Percentiles rank a stretch among this genome's conserved stretches.
phyloP scores from a whole-genome alignment of 495 filamentous ascomycete species.

The Penicillium paxilli region DNA sequence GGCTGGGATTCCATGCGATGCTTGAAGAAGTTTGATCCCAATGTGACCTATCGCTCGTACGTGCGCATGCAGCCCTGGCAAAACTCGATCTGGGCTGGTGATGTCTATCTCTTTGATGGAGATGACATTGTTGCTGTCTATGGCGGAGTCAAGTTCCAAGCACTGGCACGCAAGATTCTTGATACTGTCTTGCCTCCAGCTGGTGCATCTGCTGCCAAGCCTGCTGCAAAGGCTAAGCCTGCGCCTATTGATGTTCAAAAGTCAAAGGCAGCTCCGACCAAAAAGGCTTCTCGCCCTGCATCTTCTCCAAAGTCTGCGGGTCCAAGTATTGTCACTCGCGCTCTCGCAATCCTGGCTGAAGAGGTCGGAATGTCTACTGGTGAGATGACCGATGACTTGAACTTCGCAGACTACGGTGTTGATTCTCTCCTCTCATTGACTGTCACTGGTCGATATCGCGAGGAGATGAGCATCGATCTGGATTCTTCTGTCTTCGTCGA shows the following conservation, averaged over 20 bases:
- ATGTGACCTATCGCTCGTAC: constrained; percentile 70
- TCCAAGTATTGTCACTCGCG: constrained; percentile 32
- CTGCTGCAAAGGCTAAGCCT: constrained; percentile 32
- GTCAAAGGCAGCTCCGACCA: constrained; percentile 34
- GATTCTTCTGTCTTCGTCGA: constrained; percentile 59
- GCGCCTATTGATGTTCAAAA: constrained; percentile 37
- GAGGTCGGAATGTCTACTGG: constrained; percentile 63
- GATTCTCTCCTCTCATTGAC: constrained; percentile 54
- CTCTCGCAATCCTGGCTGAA: constrained; percentile 63
- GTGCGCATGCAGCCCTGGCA: constrained; percentile 60
- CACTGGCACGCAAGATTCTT: constrained; percentile 64
- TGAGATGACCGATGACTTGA: constrained; percentile 56
- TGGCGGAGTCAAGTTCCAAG: constrained; percentile 65
- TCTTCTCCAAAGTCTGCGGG: constrained; percentile 27
- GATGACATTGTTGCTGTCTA: constrained; percentile 66
- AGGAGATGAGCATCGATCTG: constrained; percentile 51
- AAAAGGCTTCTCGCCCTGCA: constrained; percentile 22
- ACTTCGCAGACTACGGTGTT: constrained; percentile 53
- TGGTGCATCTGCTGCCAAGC: constrained; percentile 49
- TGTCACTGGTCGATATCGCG: constrained; percentile 47
- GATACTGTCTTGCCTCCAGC: constrained; percentile 64
- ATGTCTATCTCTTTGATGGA: constrained; percentile 54
- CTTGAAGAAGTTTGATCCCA: constrained; percentile 59
- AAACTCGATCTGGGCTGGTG: constrained; percentile 48
- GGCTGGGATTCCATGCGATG: constrained; percentile 74